Evolutionary conservation across 164 flowering plant genomes (phyloP), one percentile per base, ranked within the genome.

Genomic region (Cinnamomum micranthum): DNA sequence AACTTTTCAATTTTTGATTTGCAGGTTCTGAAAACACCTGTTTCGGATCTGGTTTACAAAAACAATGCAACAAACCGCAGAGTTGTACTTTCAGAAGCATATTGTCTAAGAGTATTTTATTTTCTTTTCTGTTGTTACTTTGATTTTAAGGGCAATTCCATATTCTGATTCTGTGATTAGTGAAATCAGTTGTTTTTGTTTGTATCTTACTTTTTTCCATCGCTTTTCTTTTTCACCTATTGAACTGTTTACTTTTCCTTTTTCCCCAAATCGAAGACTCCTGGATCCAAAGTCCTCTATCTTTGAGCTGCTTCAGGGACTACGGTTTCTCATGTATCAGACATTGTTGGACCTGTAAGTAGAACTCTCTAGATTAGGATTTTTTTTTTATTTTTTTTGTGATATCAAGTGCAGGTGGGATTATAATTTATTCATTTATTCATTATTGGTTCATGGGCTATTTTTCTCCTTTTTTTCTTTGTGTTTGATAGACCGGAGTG

Each of bases 231-330:
- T 66, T 15, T 15, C n/a, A 19, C 20, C 23, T 6, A 64, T 3
- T 50, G 24, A 58, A 27, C 14, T 63, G 25, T 24, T 31, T 28
- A 24, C 6, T 35, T 3, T 33, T 14, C 75, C 25, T 71, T 72
- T 76, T 3, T 28, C 28, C 17, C 67, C 25, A 22, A 25, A 4
- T 60, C 71, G 0, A 3, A 95, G 97, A 84, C 85, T 86, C 98
- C 99, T 75, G 99, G 97, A 70, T 88, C 95, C 10, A 73, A 80
- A 11, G 97, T 93, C 33, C 88, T 95, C 4, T 95, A 95, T 78
- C 94, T 95, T 60, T 98, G 98, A 25, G 99, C 99, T 81, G 98
- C 99, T 76, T 93, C 97, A 4, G 97, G 99, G 25, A 93, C 99
- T 20, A 92, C 99, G 12, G 97, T 96, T 1, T 96, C 98, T 31